These are phyloP conservation scores for Delonix regia DNA, from an alignment of 306 rosid genomes.

Conservation along the genomic window DNA sequence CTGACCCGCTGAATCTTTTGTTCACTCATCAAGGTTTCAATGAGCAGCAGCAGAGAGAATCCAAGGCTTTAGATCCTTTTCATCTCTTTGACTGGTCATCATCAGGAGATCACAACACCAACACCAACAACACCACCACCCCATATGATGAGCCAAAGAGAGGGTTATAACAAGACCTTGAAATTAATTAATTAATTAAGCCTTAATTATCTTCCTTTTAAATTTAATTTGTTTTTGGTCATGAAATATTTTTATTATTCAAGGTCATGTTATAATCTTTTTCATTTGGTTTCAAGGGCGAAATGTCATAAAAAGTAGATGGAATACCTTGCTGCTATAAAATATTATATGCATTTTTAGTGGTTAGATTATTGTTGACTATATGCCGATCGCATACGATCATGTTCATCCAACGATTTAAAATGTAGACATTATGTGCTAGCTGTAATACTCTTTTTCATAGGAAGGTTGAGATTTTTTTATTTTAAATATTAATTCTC, in stretches of 20 bases:
- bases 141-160: slow-evolving; percentile 36
- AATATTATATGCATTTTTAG: too few species aligned
- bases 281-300: neutral
- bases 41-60: slow-evolving; percentile 34
- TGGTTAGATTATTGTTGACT: too few species aligned
- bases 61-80: slow-evolving; percentile 60
- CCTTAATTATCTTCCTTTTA: neutral
- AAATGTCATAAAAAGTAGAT: neutral
- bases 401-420: too few species aligned
- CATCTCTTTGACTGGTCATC: slow-evolving; percentile 58
- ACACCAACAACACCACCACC: slow-evolving; percentile 26
- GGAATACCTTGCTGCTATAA: too few species aligned
- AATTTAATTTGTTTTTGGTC: neutral
- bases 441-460: too few species aligned
- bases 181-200: neutral
- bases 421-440: neutral
- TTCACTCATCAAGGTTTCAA: slow-evolving; percentile 46
- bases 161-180: slow-evolving; percentile 38
- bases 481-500: neutral
- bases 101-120: slow-evolving; percentile 31
- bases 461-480: neutral
- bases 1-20: slow-evolving; percentile 60
- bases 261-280: slow-evolving; percentile 26
- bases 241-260: neutral
- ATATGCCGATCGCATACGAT: too few species aligned